phyloP scores from a whole-genome alignment of 1,139 yeast species.

The Geotrichum citri-aurantii region DNA sequence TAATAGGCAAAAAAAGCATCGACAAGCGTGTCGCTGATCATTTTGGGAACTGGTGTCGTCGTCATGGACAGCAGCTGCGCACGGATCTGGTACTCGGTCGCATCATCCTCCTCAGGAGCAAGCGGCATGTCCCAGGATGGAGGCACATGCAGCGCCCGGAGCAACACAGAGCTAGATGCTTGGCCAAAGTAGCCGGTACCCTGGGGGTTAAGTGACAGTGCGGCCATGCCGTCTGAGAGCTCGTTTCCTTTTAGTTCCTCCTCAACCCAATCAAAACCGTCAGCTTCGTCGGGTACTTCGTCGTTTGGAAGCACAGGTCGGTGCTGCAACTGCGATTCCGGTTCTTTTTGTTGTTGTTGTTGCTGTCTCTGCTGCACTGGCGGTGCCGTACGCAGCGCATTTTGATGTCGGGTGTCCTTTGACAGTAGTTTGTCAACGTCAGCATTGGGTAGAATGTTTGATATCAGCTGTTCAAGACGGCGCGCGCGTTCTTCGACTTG shows the following conservation, averaged over 20 bases:
- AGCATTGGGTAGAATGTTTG: conserved; percentile 41
- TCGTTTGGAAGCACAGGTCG: conserved; percentile 36
- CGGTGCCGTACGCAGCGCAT: not conserved
- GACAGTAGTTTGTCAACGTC: conserved; percentile 39
- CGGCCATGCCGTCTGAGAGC: conserved; percentile 50
- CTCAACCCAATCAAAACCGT: conserved; percentile 55
- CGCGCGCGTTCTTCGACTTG: conserved; percentile 64
- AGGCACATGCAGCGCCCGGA: conserved; percentile 30
- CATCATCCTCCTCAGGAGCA: not conserved
- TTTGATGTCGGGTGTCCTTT: conserved; percentile 6
- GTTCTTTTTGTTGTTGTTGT: conserved; percentile 16
- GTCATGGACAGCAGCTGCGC: conserved; percentile 7
- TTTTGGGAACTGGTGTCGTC: conserved; percentile 25
- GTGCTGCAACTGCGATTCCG: conserved; percentile 20
- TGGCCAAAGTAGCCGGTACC: conserved; percentile 58
- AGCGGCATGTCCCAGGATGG: conserved; percentile 14
- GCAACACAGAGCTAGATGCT: conserved; percentile 50
- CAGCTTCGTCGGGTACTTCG: conserved; percentile 42
- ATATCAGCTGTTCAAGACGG: conserved; percentile 50
- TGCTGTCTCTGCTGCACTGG: not conserved
- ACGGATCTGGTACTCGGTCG: not conserved
- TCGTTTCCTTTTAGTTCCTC: conserved; percentile 38
- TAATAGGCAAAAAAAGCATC: conserved; percentile 48
- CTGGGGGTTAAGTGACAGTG: conserved; percentile 43
- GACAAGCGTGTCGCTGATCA: conserved; percentile 39